A percentile compares a stretch with the other conserved stretches of the same genome.
phyloP scores from a whole-genome alignment of 306 rosid species.

The Acacia acuminata region DNA sequence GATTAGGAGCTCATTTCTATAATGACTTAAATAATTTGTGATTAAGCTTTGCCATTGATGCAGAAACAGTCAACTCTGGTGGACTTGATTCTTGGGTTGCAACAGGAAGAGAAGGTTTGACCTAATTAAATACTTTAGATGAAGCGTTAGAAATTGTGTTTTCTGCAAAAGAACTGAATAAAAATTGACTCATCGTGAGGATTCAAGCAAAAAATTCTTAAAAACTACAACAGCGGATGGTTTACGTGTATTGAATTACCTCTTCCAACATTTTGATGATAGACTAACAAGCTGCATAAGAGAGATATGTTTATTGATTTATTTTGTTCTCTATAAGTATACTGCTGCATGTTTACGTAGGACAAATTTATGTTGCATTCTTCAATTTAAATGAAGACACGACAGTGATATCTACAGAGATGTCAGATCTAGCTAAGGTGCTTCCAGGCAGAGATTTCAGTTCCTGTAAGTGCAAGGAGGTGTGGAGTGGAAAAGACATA shows the following conservation, averaged over 20 bases:
- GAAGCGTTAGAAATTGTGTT: background rate
- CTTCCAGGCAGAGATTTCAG: constrained; percentile 39
- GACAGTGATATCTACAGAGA: constrained; percentile 44
- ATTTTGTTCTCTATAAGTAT: background rate
- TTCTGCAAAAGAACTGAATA: background rate
- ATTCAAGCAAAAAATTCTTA: background rate
- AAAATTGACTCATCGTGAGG: background rate
- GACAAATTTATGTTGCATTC: constrained; percentile 73
- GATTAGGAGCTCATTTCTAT: background rate
- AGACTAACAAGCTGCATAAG: background rate
- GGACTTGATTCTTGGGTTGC: constrained; percentile 91
- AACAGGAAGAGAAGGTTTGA: constrained; percentile 65
- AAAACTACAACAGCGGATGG: background rate
- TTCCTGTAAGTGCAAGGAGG: constrained; percentile 56
- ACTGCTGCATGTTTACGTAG: constrained; percentile 29
- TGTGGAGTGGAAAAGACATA: constrained; percentile 63
- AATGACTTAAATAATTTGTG: background rate
- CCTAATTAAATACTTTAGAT: background rate
- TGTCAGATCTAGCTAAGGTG: constrained; percentile 51
- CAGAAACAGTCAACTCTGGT: constrained; percentile 36
- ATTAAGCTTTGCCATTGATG: constrained; percentile 37
- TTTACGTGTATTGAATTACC: background rate
- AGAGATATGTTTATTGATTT: background rate
- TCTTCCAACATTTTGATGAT: background rate
- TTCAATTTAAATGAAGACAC: constrained; percentile 61